Percentiles rank a stretch among this genome's conserved stretches.
phyloP scores from a whole-genome alignment of 352 stramenopile species.

The Achlya hypogyna region DNA sequence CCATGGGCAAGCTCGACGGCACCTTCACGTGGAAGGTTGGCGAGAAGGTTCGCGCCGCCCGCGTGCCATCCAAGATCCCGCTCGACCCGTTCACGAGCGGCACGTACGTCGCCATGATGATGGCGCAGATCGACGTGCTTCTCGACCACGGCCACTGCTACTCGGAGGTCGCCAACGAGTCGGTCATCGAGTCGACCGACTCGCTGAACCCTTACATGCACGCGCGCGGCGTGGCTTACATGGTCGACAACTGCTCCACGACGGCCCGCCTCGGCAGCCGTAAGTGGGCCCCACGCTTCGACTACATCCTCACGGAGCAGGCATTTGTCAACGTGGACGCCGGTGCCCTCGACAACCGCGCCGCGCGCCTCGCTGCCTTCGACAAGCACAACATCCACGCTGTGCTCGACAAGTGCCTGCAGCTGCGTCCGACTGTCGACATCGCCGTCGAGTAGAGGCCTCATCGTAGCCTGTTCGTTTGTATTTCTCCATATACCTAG shows the following conservation, averaged over 20 bases:
- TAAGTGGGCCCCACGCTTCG: slow-evolving; percentile 97
- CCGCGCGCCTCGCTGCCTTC: slow-evolving; percentile 86
- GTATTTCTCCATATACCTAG: not conserved
- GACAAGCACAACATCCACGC: slow-evolving; percentile 95
- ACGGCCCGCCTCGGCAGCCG: slow-evolving; percentile 94
- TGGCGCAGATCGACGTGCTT: slow-evolving; percentile 96
- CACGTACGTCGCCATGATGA: slow-evolving; percentile 98
- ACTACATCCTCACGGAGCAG: slow-evolving; percentile 98
- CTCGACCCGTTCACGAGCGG: slow-evolving; percentile 96
- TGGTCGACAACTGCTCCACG: slow-evolving; percentile 99
- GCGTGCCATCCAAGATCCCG: slow-evolving; percentile 92
- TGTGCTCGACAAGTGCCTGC: slow-evolving; percentile 92
- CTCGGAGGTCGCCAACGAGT: slow-evolving; percentile 98
- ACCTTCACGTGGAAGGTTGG: slow-evolving; percentile 96
- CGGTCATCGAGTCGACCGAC: slow-evolving; percentile 97
- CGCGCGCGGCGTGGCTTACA: slow-evolving; percentile 95
- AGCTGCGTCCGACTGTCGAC: slow-evolving; percentile 94
- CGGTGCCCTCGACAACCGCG: slow-evolving; percentile 49
- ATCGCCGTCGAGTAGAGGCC: slow-evolving; percentile 83
- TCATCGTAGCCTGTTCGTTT: not conserved
- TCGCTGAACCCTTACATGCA: slow-evolving; percentile 99
- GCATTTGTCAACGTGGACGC: slow-evolving; percentile 94
- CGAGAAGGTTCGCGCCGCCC: slow-evolving; percentile 91
- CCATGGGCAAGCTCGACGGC: slow-evolving; percentile 97
- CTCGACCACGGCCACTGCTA: slow-evolving; percentile 94